Base-by-base conservation (phyloP, 768 basidiomycete species). In the Trametes meyenii region DNA sequence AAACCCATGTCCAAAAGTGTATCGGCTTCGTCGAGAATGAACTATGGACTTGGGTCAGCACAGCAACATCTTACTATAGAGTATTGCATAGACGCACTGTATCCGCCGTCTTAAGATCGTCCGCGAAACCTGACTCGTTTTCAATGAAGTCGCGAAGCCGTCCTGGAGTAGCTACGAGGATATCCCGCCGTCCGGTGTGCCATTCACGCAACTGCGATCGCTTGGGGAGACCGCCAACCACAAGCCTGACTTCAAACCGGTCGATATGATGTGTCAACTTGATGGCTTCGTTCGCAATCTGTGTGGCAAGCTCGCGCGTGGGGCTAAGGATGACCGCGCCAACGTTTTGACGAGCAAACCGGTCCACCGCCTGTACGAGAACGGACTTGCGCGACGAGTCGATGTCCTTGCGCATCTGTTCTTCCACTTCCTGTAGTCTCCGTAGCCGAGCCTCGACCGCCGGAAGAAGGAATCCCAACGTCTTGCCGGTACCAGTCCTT, bases 21-120 rank as follows among this genome's bases (percentile, higher is more conserved):
- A 69, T 98, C 95, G 12, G 94, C 92, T 72, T 97, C 94, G 69
- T 98, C 97, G 59, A 98, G 79, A 61, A 98, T 82, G 54, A 98
- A 82, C 91, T 94, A 64, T 39, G 53, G 19, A 35, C 33, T 3
- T 21, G 54, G 43, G 23, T 48, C 6, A 36, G 42, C 45, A 39
- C 23, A 21, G 5, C 39, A 38, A 19, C 33, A 26, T 38, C 17
- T 58, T 26, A 49, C 8, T 38, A 38, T 24, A 54, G 26, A 26
- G 13, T 10, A 7, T 1, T 17, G 2, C 7, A 49, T 26, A 55
- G 12, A 77, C 87, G 45, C 66, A 90, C 90, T 66, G 85, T 77
- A 67, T 86, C 79, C 2, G 88, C 81, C 17, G 80, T 75, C 21
- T 74, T 71, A 23, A 96, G 68, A 2, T 80, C 82, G 2, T 78